A percentile compares a stretch with the other conserved stretches of the same genome.
These are phyloP conservation scores for Pyricularia sp. DNA, from an alignment of 2,329 filamentous ascomycete species.

Conservation along the genomic window DNA sequence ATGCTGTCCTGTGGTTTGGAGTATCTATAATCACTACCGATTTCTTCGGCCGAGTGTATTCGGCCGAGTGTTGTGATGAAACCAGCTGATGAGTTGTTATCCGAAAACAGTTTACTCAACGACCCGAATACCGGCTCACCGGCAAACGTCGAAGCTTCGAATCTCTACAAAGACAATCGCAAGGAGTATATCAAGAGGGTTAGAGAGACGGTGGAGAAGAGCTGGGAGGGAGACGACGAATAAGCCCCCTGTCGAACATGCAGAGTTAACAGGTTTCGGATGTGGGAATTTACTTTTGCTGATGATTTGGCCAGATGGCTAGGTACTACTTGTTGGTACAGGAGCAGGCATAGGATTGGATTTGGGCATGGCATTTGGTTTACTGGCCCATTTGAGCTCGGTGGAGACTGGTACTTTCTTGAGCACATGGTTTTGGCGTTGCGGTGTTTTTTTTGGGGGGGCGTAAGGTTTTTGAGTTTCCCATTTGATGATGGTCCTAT, in stretches of 20 bases:
- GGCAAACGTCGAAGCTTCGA: slow-evolving; percentile 95
- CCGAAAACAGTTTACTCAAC: slow-evolving; percentile 67
- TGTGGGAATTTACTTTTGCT: neutral
- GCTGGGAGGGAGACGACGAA: slow-evolving; percentile 73
- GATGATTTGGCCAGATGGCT: neutral
- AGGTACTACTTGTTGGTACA: neutral
- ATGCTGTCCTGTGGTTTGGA: neutral
- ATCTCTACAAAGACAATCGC: slow-evolving; percentile 95
- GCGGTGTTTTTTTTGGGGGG: neutral
- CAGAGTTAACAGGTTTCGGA: neutral
- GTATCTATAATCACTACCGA: neutral
- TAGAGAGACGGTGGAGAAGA: slow-evolving; percentile 95
- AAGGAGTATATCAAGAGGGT: slow-evolving; percentile 95
- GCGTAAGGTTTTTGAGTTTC: neutral
- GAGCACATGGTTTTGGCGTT: neutral
- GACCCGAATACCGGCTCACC: slow-evolving; percentile 98
- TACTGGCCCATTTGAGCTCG: neutral
- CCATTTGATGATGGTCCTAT: neutral
- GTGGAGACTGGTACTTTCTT: neutral
- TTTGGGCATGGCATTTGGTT: neutral
- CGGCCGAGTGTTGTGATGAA: neutral
- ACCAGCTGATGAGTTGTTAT: neutral
- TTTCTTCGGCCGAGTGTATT: neutral
- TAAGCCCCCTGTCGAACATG: neutral
- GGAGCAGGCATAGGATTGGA: neutral